A percentile compares a stretch with the other conserved stretches of the same genome.
phyloP scores from a whole-genome alignment of 2,329 filamentous ascomycete species.

The Aspergillus sp. region DNA sequence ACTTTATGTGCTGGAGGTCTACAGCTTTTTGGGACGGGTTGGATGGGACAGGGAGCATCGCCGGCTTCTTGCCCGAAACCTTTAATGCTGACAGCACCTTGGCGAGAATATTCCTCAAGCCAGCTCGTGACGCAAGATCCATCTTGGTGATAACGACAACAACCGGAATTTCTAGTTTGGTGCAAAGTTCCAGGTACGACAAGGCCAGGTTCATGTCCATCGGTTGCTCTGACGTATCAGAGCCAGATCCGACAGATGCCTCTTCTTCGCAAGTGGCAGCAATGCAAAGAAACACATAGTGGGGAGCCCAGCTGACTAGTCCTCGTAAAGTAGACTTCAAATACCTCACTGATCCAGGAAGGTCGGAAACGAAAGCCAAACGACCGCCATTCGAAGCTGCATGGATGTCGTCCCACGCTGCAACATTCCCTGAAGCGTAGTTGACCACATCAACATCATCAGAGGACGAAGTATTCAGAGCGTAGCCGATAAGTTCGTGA shows the following conservation, averaged over 20 bases:
- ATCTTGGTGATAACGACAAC: conserved; percentile 87
- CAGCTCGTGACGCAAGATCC: conserved; percentile 74
- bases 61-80: conserved; percentile 68
- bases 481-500: conserved; percentile 89
- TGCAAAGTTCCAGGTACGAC: conserved; percentile 79
- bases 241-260: conserved; percentile 20
- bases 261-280: conserved; percentile 70
- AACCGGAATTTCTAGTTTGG: conserved; percentile 75
- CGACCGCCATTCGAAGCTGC: conserved; percentile 69
- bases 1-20: conserved; percentile 59
- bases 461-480: conserved; percentile 26
- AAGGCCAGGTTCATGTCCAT: conserved; percentile 69
- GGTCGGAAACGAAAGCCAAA: conserved; percentile 86
- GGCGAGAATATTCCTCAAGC: conserved; percentile 68
- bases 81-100: conserved; percentile 78
- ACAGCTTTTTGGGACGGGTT: conserved; percentile 50
- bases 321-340: conserved; percentile 84
- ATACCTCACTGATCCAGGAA: conserved; percentile 86
- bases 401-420: conserved; percentile 94
- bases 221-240: conserved; percentile 25
- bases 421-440: conserved; percentile 81
- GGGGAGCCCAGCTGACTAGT: conserved; percentile 91
- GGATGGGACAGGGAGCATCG: conserved; percentile 57
- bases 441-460: conserved; percentile 63
- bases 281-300: conserved; percentile 89